These are phyloP conservation scores for Salvia rosmarinus DNA, from an alignment of 257 asterid genomes.

Conservation along the genomic window DNA sequence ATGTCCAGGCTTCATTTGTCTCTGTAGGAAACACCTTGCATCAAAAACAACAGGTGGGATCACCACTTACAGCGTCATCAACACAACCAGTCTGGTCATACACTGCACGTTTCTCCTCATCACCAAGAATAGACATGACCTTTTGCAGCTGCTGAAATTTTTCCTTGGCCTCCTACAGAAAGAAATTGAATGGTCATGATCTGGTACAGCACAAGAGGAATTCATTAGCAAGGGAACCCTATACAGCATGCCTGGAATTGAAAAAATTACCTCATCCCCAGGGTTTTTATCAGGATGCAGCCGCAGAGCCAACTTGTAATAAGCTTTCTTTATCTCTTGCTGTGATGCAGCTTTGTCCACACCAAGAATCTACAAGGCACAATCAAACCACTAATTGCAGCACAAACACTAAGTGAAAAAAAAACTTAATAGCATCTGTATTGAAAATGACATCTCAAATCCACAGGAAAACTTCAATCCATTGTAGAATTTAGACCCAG, in stretches of 20 bases:
- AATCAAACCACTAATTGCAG: constrained; percentile 14
- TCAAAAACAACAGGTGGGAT: constrained; percentile 15
- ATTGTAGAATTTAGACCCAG: neutral
- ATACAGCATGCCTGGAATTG: constrained; percentile 3
- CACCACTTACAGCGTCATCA: constrained; percentile 86
- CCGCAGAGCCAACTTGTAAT: constrained; percentile 82
- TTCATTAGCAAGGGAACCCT: constrained; percentile 11
- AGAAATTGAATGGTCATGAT: constrained; percentile 19
- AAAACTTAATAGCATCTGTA: neutral
- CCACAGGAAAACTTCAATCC: neutral
- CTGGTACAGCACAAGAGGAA: neutral
- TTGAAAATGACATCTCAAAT: constrained; percentile 1
- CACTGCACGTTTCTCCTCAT: constrained; percentile 88
- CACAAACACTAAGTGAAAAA: neutral
- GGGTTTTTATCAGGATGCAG: constrained; percentile 95
- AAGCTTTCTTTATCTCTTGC: constrained; percentile 82
- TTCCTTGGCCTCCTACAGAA: constrained; percentile 84
- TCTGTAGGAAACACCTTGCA: constrained; percentile 1
- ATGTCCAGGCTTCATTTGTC: neutral
- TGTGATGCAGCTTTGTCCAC: constrained; percentile 78
- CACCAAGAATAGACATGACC: constrained; percentile 88
- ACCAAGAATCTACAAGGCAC: constrained; percentile 65
- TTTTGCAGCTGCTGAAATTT: constrained; percentile 95
- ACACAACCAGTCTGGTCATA: constrained; percentile 96
- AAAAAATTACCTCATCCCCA: constrained; percentile 64